phyloP scores from a whole-genome alignment of 192 early-diverging fungal species.

The Neocallimastix lanati region DNA sequence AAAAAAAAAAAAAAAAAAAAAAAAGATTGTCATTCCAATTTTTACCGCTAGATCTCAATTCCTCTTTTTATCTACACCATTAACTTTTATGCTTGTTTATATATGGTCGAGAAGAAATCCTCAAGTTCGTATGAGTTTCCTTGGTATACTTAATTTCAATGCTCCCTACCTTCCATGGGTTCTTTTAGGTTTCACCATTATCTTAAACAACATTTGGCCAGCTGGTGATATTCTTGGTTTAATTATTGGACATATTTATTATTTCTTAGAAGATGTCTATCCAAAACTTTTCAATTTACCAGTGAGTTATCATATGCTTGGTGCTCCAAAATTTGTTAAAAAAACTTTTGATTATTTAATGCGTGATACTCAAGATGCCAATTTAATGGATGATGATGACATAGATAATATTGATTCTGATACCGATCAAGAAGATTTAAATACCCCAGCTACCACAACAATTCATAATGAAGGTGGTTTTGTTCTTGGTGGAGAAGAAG shows the following conservation, averaged over 20 bases:
- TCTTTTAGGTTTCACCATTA: slow-evolving; percentile 62
- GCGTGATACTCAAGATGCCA: not conserved
- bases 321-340: not conserved
- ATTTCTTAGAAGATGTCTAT: slow-evolving; percentile 83
- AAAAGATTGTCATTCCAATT: slow-evolving; percentile 13
- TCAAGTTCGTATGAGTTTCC: slow-evolving; percentile 65
- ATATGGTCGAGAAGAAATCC: slow-evolving; percentile 95
- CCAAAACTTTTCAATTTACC: not conserved
- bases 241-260: slow-evolving; percentile 80
- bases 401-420: not conserved
- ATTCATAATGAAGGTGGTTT: not conserved
- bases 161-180: slow-evolving; percentile 89
- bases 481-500: not conserved
- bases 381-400: not conserved
- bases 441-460: not conserved
- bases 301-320: not conserved
- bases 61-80: slow-evolving; percentile 62
- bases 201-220: slow-evolving; percentile 64
- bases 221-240: slow-evolving; percentile 66
- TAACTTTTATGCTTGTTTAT: slow-evolving; percentile 77
- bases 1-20: not conserved
- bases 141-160: slow-evolving; percentile 77
- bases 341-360: not conserved
- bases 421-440: not conserved
- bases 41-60: slow-evolving; percentile 17